Percentiles rank a stretch among this genome's conserved stretches.
phyloP scores from a whole-genome alignment of 2,329 filamentous ascomycete genomes.

The Botrytis porri region DNA sequence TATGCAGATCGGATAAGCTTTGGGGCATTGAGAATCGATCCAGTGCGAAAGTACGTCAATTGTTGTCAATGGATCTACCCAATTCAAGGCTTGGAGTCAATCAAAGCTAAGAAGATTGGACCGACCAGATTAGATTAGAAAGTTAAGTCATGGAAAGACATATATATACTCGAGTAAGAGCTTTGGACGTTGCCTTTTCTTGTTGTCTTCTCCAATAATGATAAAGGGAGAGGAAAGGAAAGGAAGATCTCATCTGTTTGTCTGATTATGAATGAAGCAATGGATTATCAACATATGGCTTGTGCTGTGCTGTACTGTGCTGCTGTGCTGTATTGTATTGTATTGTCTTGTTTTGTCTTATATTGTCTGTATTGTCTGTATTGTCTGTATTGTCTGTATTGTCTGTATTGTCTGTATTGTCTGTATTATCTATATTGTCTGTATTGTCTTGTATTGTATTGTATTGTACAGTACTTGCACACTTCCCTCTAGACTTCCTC shows the following conservation, averaged over 20 bases:
- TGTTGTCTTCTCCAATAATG: background rate
- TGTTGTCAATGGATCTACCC: slow-evolving; percentile 6
- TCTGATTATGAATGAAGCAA: background rate
- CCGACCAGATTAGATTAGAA: background rate
- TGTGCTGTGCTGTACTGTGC: background rate
- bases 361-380: too few species aligned
- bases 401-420: too few species aligned
- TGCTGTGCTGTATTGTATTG: background rate
- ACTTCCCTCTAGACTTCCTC: too few species aligned
- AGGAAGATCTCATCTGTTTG: background rate
- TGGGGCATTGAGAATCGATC: background rate
- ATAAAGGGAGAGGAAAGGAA: background rate
- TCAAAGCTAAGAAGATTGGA: background rate
- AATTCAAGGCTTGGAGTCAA: background rate
- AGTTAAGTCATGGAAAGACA: background rate
- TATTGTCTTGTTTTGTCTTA: too few species aligned
- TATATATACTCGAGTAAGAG: background rate
- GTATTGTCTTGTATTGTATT: too few species aligned
- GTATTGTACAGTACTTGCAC: too few species aligned
- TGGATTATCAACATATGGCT: background rate
- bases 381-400: too few species aligned
- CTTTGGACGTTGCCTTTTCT: background rate
- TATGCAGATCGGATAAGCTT: slow-evolving; percentile 10
- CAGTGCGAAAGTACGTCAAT: slow-evolving; percentile 3
- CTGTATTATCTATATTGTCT: too few species aligned